Conservation (phyloP, 1,284 basidiomycete species). For the Heliocybe sulcata region DNA sequence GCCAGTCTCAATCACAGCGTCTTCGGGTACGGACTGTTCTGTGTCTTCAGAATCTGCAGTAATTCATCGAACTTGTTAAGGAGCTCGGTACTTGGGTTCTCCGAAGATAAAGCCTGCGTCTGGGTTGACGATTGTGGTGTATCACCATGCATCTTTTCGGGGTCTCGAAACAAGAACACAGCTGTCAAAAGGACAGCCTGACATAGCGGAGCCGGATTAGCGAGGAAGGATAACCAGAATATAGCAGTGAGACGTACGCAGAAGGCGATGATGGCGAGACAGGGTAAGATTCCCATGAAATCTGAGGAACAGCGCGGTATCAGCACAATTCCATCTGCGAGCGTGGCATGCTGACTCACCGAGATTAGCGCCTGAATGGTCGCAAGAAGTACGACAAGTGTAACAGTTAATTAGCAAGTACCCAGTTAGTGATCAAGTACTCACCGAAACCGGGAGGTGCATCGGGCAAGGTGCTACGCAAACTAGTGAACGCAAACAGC, state of each 20-base stretch:
- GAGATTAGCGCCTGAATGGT: background rate
- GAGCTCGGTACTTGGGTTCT: too few relatives aligned
- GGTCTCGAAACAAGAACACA: too few relatives aligned
- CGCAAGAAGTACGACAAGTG: background rate
- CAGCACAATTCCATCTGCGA: background rate
- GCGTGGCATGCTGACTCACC: background rate
- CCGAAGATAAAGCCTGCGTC: too few relatives aligned
- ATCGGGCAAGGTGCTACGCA: constrained; percentile 5
- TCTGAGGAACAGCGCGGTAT: background rate
- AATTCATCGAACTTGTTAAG: too few relatives aligned
- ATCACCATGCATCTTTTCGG: too few relatives aligned
- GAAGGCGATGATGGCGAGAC: background rate
- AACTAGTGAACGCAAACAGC: constrained; percentile 8
- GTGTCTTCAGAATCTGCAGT: too few relatives aligned
- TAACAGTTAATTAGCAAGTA: too few relatives aligned
- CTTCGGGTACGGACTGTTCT: too few relatives aligned
- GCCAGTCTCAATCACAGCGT: too few relatives aligned
- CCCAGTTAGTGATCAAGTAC: background rate
- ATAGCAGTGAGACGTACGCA: background rate
- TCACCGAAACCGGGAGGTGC: constrained; percentile 8
- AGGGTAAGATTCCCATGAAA: constrained; percentile 8
- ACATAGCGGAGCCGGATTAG: background rate
- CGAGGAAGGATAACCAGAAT: background rate
- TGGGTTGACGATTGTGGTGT: too few relatives aligned
- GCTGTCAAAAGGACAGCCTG: too few relatives aligned